These are phyloP conservation scores for Mucor velutinosus DNA, from an alignment of 371 early-diverging fungal species.

Conservation along the genomic window DNA sequence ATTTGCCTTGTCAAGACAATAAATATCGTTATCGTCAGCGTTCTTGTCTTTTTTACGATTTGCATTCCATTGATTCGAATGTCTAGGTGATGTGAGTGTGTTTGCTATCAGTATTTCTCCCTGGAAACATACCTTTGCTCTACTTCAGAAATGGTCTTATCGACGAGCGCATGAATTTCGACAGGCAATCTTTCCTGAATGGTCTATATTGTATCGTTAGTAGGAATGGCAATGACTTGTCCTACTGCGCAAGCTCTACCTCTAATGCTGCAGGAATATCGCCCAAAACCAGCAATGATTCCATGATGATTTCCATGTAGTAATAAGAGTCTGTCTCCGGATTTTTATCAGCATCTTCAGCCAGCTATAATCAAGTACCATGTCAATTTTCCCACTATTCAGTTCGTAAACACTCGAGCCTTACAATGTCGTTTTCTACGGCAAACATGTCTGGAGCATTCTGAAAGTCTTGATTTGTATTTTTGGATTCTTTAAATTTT, in stretches of 20 bases:
- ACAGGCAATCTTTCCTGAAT: conserved; percentile 74
- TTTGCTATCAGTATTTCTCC: neutral
- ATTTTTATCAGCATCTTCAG: conserved; percentile 74
- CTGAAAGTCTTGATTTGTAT: conserved; percentile 1
- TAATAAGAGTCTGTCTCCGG: conserved; percentile 91
- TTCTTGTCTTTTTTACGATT: conserved; percentile 21
- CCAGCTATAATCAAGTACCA: conserved; percentile 40
- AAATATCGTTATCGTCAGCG: conserved; percentile 40
- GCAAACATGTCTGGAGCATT: conserved; percentile 42
- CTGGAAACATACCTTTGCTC: conserved; percentile 66
- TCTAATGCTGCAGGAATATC: conserved; percentile 79
- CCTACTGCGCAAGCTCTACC: conserved; percentile 31
- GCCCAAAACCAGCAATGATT: conserved; percentile 77
- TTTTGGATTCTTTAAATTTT: conserved; percentile 22
- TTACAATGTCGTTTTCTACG: conserved; percentile 43
- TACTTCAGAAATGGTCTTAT: conserved; percentile 84
- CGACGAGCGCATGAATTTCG: conserved; percentile 87
- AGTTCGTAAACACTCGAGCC: neutral
- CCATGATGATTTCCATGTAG: conserved; percentile 87
- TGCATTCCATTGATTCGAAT: conserved; percentile 1
- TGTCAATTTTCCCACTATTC: neutral
- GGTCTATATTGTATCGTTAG: conserved; percentile 38
- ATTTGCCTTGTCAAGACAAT: conserved; percentile 53
- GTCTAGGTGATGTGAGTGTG: neutral
- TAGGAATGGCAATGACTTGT: neutral